Conservation (phyloP, 805 yeast genomes). For the Candida qinlingensis region DNA sequence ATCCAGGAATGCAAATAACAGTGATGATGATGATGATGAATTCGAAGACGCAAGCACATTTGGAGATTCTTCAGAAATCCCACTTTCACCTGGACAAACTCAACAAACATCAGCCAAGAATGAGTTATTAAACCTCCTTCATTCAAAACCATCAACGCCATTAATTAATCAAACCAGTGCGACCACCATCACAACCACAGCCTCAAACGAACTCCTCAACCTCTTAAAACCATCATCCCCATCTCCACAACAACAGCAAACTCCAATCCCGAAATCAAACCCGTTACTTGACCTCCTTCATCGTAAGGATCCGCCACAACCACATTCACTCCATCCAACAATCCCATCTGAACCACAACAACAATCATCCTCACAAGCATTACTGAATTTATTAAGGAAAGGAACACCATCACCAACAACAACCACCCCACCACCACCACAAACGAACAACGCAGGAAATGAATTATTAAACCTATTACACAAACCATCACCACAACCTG, state of each 20-base stretch:
- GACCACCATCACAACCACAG: not conserved
- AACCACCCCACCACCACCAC: slow-evolving; percentile 9
- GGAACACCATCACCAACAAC: not conserved
- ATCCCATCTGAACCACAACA: not conserved
- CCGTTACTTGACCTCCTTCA: slow-evolving; percentile 2
- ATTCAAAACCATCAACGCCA: not conserved
- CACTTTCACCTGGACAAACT: too few species aligned
- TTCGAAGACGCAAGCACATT: slow-evolving; percentile 2
- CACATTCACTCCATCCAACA: not conserved
- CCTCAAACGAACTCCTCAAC: slow-evolving; percentile 1
- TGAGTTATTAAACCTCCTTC: slow-evolving; percentile 5
- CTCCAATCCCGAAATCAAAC: not conserved
- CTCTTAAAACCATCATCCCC: not conserved
- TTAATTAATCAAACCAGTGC: not conserved
- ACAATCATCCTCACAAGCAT: not conserved
- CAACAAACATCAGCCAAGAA: not conserved
- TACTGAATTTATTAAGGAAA: slow-evolving; percentile 5
- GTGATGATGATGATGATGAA: slow-evolving; percentile 13
- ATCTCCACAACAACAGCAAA: not conserved
- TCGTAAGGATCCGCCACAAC: slow-evolving; percentile 2
- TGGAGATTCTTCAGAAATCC: not conserved
- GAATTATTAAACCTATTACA: slow-evolving; percentile 12
- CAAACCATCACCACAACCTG: slow-evolving; percentile 1
- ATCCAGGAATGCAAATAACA: slow-evolving; percentile 1
- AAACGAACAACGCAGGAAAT: slow-evolving; percentile 3